Evolutionary conservation across 208 protist species (phyloP), one percentile per base, ranked within the genome.

Genomic region (Trypanosoma melophagium): DNA sequence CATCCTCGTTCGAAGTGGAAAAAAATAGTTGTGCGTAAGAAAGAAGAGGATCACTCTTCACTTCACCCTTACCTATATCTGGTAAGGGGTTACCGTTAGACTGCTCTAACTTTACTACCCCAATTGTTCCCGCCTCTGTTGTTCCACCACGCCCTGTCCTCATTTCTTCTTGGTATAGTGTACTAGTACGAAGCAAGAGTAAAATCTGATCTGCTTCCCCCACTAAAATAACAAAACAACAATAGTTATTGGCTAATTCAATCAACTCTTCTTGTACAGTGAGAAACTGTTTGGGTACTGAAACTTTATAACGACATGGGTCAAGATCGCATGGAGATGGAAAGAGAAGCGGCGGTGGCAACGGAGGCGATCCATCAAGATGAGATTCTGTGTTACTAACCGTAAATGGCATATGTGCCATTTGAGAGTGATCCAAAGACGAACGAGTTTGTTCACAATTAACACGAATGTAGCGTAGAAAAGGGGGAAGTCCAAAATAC

Each of bases 401-500:
- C 3, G 22, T 44, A 17, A 21, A 10, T n/a, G 47, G n/a, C 28
- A 35, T 56, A 0, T 35, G 5, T 35, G 28, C 5, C 28, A 19
- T 28, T 21, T 10, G 13, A 3, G 52, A 13, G 5, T 60, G 50
- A 17, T 10, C 0, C 21, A 28, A 17, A 64, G 41, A 54, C 3
- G 41, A 21, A 38, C 51, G 57, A n/a, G 14, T 0, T 41, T 45
- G 22, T 28, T 62, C 69, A 65, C 31, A 45, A 14, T 51, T 55
- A 17, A 73, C 49, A 7, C 90, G 86, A 52, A 95, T 89, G n/a
- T 83, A 93, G 8, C 90, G 84, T 55, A 95, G 69, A 66, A 95
- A 92, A n/a, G 81, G 81, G 2, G 90, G 90, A n/a, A 95, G 71
- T 0, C 90, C 90, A 65, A 90, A 93, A 47, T 92, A 82, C 63